These are phyloP conservation scores for Ophiobolus disseminans DNA, from an alignment of 2,329 filamentous ascomycete genomes.

Conservation along the genomic window DNA sequence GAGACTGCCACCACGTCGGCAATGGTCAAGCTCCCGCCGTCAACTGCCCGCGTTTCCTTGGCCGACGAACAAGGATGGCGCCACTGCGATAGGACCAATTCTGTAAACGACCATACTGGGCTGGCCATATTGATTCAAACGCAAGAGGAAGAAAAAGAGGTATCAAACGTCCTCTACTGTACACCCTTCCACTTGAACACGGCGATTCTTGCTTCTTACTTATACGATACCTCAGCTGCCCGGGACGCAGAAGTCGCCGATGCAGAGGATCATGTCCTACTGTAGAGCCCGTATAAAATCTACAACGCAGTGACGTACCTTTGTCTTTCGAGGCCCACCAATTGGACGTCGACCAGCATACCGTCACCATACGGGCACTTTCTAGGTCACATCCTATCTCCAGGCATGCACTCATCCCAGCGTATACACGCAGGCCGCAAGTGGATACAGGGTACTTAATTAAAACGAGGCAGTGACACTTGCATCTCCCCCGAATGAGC, in stretches of 20 bases:
- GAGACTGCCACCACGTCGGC: slow-evolving; percentile 1
- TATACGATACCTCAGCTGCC: neutral
- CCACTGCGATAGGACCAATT: slow-evolving; percentile 1
- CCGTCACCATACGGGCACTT: too few species aligned
- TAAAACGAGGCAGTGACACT: neutral
- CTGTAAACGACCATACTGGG: slow-evolving; percentile 1
- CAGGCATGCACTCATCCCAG: too few species aligned
- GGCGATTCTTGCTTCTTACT: slow-evolving; percentile 1
- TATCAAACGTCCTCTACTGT: neutral
- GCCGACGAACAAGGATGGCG: neutral
- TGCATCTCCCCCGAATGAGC: neutral
- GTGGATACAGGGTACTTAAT: too few species aligned
- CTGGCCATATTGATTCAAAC: neutral
- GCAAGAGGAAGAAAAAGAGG: neutral
- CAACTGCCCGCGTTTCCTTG: neutral
- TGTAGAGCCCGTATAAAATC: too few species aligned
- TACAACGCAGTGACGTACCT: too few species aligned
- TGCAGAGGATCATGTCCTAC: neutral
- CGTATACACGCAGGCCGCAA: too few species aligned
- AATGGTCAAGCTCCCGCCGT: slow-evolving; percentile 1
- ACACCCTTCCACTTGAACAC: neutral
- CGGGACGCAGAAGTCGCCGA: too few species aligned
- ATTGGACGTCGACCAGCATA: too few species aligned
- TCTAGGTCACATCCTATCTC: too few species aligned
- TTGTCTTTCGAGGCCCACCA: too few species aligned